Conservation (phyloP, 2,329 filamentous ascomycete genomes). For the Thielaviopsis euricoi region DNA sequence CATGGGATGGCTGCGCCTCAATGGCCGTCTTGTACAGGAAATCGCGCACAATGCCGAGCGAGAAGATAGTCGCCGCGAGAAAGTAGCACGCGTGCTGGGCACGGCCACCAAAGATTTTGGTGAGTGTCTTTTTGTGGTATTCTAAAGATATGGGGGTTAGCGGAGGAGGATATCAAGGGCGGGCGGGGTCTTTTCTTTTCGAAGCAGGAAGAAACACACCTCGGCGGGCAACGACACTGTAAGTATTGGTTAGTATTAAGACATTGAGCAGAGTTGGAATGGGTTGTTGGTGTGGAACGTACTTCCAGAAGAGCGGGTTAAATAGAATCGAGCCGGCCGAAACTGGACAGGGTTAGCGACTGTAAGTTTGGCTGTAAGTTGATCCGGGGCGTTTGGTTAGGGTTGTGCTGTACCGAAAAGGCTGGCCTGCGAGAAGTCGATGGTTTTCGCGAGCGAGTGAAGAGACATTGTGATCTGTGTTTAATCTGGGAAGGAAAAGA, state of each 20-base stretch:
- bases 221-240: constrained; percentile 69
- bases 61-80: constrained; percentile 80
- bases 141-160: constrained; percentile 35
- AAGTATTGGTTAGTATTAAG: no score
- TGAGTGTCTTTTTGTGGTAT: constrained; percentile 80
- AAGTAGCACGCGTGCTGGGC: constrained; percentile 72
- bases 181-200: no score
- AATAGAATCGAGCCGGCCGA: constrained; percentile 72
- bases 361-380: no score
- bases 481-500: no score
- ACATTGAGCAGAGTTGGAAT: no score
- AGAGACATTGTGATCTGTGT: background rate
- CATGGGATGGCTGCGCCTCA: constrained; percentile 56
- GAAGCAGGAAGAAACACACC: constrained; percentile 39
- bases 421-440: constrained; percentile 52
- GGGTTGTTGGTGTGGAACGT: no score
- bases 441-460: constrained; percentile 21
- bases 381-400: no score
- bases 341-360: constrained; percentile 34
- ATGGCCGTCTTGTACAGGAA: constrained; percentile 74
- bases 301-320: constrained; percentile 99
- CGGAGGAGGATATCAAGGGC: no score
- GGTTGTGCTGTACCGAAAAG: constrained; percentile 38
- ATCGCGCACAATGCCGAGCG: constrained; percentile 77
- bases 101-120: constrained; percentile 68